Evolutionary conservation across 352 stramenopile species (phyloP).

Genomic region (Pythium grandisporangium): DNA sequence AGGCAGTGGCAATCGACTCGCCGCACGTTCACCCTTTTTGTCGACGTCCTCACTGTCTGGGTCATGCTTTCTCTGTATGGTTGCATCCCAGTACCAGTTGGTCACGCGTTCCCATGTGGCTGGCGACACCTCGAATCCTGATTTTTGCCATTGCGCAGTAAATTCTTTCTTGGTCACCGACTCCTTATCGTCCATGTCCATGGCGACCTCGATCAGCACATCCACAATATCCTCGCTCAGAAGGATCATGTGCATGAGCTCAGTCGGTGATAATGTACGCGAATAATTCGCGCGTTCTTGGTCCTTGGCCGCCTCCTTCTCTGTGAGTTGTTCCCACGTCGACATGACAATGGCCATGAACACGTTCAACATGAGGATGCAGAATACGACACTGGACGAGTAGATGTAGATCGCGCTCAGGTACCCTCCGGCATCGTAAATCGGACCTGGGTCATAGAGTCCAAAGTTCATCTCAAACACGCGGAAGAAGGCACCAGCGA

Average conservation of each 20-base stretch:
- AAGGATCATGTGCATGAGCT: conserved; percentile 38
- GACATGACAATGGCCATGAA: conserved; percentile 78
- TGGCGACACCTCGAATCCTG: conserved; percentile 22
- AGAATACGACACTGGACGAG: conserved; percentile 55
- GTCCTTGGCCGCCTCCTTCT: conserved; percentile 38
- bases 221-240: conserved; percentile 59
- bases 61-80: neutral
- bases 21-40: neutral
- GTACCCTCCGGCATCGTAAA: conserved; percentile 53
- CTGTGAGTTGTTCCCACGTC: conserved; percentile 48
- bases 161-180: conserved; percentile 26
- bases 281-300: conserved; percentile 38
- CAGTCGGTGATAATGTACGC: conserved; percentile 19
- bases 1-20: no score
- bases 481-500: conserved; percentile 43
- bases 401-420: conserved; percentile 67
- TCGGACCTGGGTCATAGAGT: conserved; percentile 53
- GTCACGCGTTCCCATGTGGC: conserved; percentile 30
- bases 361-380: conserved; percentile 70
- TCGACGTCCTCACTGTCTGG: neutral
- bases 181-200: conserved; percentile 30
- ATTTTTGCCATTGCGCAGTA: conserved; percentile 28
- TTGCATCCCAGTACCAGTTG: conserved; percentile 53
- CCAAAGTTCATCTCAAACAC: conserved; percentile 73
- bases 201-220: conserved; percentile 35